Evolutionary conservation across 139 green algal species (phyloP), one percentile per base, ranked within the genome.

Genomic region (Picocystis salinarum): DNA sequence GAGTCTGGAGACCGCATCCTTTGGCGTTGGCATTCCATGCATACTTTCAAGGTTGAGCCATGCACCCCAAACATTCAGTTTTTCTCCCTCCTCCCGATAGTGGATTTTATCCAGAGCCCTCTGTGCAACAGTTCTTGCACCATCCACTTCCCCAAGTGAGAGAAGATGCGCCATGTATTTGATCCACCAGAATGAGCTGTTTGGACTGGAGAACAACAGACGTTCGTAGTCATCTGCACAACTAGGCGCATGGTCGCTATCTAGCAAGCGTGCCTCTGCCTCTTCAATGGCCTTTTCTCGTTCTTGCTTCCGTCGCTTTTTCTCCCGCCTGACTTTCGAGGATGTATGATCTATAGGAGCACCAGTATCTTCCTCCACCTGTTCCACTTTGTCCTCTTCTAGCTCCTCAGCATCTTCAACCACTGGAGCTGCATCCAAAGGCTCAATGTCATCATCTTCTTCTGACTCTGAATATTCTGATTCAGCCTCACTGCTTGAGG

Each of bases 11-110:
- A 81, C 59, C 6, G 75, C 71, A 36, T 90, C 77, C 46, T 82
- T 73, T 7, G 58, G 61, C 0, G 60, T 45, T 0, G 75, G 71
- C 15, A 52, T 46, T n/a, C 82, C 88, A 45, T 87, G 76, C 13
- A 59, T 48, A 39, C 80, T 85, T 62, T 98, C 88, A 41, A 94
- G 46, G 57, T 95, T 95, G 5, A 97, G 61, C 42, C 58, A 79
- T 10, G 87, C 87, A 37, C 91, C 64, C 87, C 87, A 97, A 23
- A 96, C 59, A 33, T 95, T 94, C 61, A 94, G 83, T 61, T 82
- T 82, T 95, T 75, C 48, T 81, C 76, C 20, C 76, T 74, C 59
- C 37, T 74, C 62, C 28, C 47, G 15, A 60, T 76, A 91, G 58
- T 75, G 55, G 41, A 96, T 94, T 5, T 73, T 79, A 6, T 64